Base-by-base conservation (phyloP, 805 yeast species). In the Kurtzmaniella cleridarum region DNA sequence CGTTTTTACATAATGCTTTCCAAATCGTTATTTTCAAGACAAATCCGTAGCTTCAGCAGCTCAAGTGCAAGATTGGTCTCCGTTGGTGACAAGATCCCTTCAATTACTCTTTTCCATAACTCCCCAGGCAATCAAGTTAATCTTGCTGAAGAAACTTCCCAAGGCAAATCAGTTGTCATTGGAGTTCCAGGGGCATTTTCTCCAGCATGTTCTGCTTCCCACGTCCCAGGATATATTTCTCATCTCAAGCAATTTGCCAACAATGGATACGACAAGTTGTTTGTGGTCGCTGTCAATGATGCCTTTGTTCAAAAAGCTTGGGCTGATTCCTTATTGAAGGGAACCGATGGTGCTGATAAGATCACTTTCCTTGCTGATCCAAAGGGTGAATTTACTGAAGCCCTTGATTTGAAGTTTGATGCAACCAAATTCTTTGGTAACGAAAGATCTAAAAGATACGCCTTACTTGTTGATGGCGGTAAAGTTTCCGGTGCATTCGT, bases 251-350 rank as follows among this genome's bases (percentile, higher is more conserved):
- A 73, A 27, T 76, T 88, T 53, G 66, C 73, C 44, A 69, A 68
- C 23, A 81, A 83, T 62, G 95, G 95, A n/a, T 71, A 76, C 62
- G 50, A 63, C 18, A 62, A 76, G 34, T 60, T 88, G 37, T 78
- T 71, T 51, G 77, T 89, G 32, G 76, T 89, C 27, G 73, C 93
- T 14, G 95, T 86, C 35, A 89, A 89, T 60, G 96, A 89, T 57
- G 75, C 93, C 2, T 89, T 89, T 59, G 96, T 88, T 36, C 77
- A 81, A 54, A 75, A 77, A 50, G 90, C 93, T 0, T 89, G 95
- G 95, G 78, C 76, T 32, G 74, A 79, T 7, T 18, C 35, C 2
- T 49, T 63, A 29, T 46, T 58, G 20, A 54, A 50, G 34, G 24
- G n/a, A 9, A 31, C 12, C 12, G 47, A 48, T 14, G 40, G 40